These are phyloP conservation scores for Xylaria palmicola DNA, from an alignment of 495 filamentous ascomycete species.

Conservation along the genomic window DNA sequence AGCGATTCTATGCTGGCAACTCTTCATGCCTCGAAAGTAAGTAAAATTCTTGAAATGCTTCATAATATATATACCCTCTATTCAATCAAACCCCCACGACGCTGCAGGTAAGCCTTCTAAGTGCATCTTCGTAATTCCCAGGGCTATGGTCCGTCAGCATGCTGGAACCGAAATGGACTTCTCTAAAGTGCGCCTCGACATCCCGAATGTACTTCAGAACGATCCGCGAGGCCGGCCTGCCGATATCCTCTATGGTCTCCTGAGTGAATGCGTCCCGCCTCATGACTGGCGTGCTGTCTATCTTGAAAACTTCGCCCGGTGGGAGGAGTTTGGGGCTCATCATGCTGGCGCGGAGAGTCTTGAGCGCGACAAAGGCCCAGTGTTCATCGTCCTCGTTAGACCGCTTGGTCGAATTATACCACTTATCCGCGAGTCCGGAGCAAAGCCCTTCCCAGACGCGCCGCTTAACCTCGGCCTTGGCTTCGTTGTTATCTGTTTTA, in stretches of 20 bases:
- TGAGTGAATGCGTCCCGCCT: slow-evolving; percentile 55
- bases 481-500: slow-evolving; percentile 64
- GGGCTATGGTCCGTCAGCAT: slow-evolving; percentile 79
- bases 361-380: slow-evolving; percentile 70
- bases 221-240: slow-evolving; percentile 61
- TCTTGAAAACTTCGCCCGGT: slow-evolving; percentile 73
- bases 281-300: slow-evolving; percentile 62
- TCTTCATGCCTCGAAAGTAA: no score
- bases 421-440: slow-evolving; percentile 43
- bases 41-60: no score
- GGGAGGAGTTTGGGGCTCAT: slow-evolving; percentile 67
- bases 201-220: slow-evolving; percentile 65
- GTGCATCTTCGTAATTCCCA: slow-evolving; percentile 64
- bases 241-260: slow-evolving; percentile 46
- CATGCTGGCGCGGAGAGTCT: slow-evolving; percentile 67
- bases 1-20: no score
- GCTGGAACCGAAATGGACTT: slow-evolving; percentile 67
- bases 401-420: slow-evolving; percentile 35
- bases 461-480: slow-evolving; percentile 62
- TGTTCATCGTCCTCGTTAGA: slow-evolving; percentile 56
- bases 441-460: slow-evolving; percentile 65
- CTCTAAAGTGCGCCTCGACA: slow-evolving; percentile 65
- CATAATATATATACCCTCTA: no score
- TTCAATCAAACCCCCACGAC: slow-evolving; percentile 23
- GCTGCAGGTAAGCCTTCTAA: slow-evolving; percentile 39